A percentile compares a stretch with the other conserved stretches of the same genome.
Evolutionary conservation across 2,329 filamentous ascomycete species (phyloP).

Genomic region (Boeremia lycopersici): DNA sequence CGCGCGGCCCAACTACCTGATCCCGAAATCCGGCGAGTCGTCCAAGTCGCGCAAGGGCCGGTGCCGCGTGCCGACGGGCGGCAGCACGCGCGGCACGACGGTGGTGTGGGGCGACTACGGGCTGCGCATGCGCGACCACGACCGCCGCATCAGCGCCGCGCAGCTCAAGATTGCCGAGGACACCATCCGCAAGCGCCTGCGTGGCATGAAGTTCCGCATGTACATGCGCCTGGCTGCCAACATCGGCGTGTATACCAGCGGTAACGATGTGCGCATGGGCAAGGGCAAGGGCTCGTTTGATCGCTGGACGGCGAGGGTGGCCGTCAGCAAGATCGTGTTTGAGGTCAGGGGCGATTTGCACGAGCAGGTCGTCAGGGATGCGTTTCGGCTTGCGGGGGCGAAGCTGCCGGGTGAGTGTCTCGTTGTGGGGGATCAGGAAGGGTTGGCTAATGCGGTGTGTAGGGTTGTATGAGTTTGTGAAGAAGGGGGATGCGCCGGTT

Average conservation of each 20-base stretch:
- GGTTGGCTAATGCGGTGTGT: slow-evolving; percentile 18
- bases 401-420: slow-evolving; percentile 78
- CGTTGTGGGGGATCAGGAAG: neutral
- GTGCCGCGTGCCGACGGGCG: slow-evolving; percentile 85
- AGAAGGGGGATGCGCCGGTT: slow-evolving; percentile 85
- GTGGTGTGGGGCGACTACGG: slow-evolving; percentile 97
- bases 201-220: slow-evolving; percentile 89
- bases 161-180: slow-evolving; percentile 92
- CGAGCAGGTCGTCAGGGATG: slow-evolving; percentile 92
- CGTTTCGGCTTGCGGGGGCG: slow-evolving; percentile 89
- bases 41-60: slow-evolving; percentile 90
- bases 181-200: slow-evolving; percentile 84
- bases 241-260: slow-evolving; percentile 92
- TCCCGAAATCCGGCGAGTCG: slow-evolving; percentile 77
- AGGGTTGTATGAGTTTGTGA: slow-evolving; percentile 91
- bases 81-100: slow-evolving; percentile 89
- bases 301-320: slow-evolving; percentile 89
- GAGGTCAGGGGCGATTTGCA: slow-evolving; percentile 91
- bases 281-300: slow-evolving; percentile 98
- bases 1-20: slow-evolving; percentile 73
- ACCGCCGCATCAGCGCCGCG: slow-evolving; percentile 84
- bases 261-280: slow-evolving; percentile 98
- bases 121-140: slow-evolving; percentile 89
- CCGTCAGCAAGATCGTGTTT: slow-evolving; percentile 89
- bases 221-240: slow-evolving; percentile 93